Percentiles rank a stretch among this genome's conserved stretches.
phyloP scores from a whole-genome alignment of 768 basidiomycete species.

The Termitomyces sp. region DNA sequence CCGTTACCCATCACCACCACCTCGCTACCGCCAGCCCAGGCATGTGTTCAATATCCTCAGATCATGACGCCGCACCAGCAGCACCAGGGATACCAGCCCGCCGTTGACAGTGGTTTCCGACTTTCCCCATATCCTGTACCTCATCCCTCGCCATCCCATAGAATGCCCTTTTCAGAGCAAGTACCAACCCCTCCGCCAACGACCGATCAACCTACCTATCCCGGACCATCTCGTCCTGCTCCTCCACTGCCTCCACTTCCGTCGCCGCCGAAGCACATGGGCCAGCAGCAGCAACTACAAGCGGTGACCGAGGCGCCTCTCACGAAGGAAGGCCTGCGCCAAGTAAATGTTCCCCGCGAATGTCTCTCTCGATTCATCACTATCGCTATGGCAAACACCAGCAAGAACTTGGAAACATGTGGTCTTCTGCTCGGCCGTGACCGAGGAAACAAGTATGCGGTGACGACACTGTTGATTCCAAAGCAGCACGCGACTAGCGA shows the following conservation, averaged over 20 bases:
- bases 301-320: background rate
- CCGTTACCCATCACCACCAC: slow-evolving; percentile 66
- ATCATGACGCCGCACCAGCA: slow-evolving; percentile 80
- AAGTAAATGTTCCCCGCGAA: slow-evolving; percentile 61
- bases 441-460: slow-evolving; percentile 34
- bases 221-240: slow-evolving; percentile 18
- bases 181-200: slow-evolving; percentile 10
- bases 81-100: slow-evolving; percentile 72
- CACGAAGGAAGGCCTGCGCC: slow-evolving; percentile 38
- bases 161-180: background rate
- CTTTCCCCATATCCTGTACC: background rate
- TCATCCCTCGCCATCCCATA: background rate
- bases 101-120: slow-evolving; percentile 24
- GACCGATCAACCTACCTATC: slow-evolving; percentile 11
- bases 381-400: slow-evolving; percentile 76
- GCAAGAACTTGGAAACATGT: slow-evolving; percentile 78
- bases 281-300: background rate
- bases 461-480: slow-evolving; percentile 80
- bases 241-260: slow-evolving; percentile 17
- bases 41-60: slow-evolving; percentile 52
- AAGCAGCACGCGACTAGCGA: slow-evolving; percentile 84
- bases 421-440: slow-evolving; percentile 81
- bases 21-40: slow-evolving; percentile 53
- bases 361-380: slow-evolving; percentile 71
- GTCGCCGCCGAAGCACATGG: slow-evolving; percentile 2